Conservation (phyloP, 176 grass and related monocot species). For the Zizania latifolia region DNA sequence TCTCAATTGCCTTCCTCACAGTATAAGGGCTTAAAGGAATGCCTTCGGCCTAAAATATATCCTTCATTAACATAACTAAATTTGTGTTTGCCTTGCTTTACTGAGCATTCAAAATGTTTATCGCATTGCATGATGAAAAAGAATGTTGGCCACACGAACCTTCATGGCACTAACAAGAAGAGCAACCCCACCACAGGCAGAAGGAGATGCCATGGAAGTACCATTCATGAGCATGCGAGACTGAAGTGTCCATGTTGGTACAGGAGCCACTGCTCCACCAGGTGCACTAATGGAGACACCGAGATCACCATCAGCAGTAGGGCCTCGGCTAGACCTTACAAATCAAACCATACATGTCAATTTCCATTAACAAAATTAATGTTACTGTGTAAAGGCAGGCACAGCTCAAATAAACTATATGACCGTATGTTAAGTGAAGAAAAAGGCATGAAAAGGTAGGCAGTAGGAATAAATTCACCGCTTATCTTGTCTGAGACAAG, state of each 20-base stretch:
- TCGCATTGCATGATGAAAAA: constrained; percentile 10
- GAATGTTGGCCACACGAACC: constrained; percentile 35
- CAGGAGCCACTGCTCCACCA: constrained; percentile 94
- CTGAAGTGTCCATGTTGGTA: constrained; percentile 96
- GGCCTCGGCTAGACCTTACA: constrained; percentile 91
- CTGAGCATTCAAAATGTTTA: constrained; percentile 6
- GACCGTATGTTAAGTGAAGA: background rate
- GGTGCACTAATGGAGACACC: constrained; percentile 97
- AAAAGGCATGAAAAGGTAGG: background rate
- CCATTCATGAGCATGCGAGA: constrained; percentile 98
- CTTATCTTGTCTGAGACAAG: background rate
- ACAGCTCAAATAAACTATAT: background rate
- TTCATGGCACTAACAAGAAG: constrained; percentile 98
- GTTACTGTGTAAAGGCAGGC: background rate
- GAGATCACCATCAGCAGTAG: constrained; percentile 83
- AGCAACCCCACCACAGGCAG: constrained; percentile 89
- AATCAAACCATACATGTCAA: constrained; percentile 1
- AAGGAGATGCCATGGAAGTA: constrained; percentile 97
- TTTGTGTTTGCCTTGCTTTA: background rate
- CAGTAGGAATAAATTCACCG: background rate
- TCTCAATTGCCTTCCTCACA: constrained; percentile 88
- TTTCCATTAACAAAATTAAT: constrained; percentile 19
- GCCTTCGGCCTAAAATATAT: constrained; percentile 69
- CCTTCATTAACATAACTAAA: constrained; percentile 1
- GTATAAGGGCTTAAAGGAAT: constrained; percentile 82